Base-by-base conservation (phyloP, 2,329 filamentous ascomycete genomes). In the Phaeosphaeriaceae sp. region DNA sequence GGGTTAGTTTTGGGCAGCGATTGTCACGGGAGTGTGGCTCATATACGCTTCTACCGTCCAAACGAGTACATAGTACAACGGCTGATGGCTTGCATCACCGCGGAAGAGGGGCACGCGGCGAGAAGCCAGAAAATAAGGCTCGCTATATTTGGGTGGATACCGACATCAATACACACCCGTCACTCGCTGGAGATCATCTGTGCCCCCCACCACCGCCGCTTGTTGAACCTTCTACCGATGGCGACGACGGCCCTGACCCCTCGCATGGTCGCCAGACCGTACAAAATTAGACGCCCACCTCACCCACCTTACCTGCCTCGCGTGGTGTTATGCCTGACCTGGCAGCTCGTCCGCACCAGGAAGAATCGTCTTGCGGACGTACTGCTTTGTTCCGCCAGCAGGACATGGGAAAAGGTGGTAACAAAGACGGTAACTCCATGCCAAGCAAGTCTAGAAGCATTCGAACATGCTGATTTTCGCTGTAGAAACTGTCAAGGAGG, bases 401-500 rank as follows among this genome's bases (percentile, higher is more conserved):
- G 23, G 17, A 17, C 47, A 40, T 47, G 37, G 30, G 38, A 42
- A 37, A 42, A 44, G 45, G 46, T 30, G 33, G 54, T 48, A 58
- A 54, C 45, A 52, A 52, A 57, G 49, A 52, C 33, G 37, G 44
- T 48, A 42, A 48, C 43, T 48, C 23, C 32, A 40, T 44, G 67
- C 67, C 68, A 69, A 71, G 67, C 51, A 42, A 53, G 63, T 54
- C 68, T 69, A 60, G 66, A 71, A 62, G 65, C 61, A 62, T 63
- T 66, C 60, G 54, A 64, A 68, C 48, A 50, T 54, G 58, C 50
- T 54, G 52, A 45, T 52, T 56, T 44, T 54, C 58, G 51, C 52
- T 52, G 50, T 39, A 40, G 39, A 49, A 56, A 40, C 40, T 47
- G 36, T 46, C 46, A 49, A 41, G 45, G 51, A 61, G 55, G 52